phyloP scores from a whole-genome alignment of 257 asterid species.

The Lycium barbarum region DNA sequence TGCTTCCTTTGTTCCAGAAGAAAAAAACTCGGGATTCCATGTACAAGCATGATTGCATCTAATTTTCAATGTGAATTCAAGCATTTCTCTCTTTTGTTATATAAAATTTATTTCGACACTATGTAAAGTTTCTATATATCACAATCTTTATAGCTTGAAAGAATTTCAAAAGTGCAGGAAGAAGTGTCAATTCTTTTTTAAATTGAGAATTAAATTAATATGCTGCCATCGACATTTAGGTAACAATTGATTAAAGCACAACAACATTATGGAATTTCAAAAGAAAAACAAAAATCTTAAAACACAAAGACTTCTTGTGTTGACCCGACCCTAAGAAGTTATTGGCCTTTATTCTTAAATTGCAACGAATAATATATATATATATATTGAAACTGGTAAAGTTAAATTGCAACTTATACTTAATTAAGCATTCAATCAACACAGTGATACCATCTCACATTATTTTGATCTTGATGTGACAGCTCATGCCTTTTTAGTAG shows the following conservation, averaged over 20 bases:
- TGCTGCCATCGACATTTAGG: conserved; percentile 16
- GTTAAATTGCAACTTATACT: neutral
- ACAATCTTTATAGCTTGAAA: neutral
- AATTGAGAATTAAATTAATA: neutral
- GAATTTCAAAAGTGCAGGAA: neutral
- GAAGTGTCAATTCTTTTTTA: conserved; percentile 2
- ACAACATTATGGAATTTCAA: neutral
- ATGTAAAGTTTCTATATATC: neutral
- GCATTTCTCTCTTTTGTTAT: conserved; percentile 2
- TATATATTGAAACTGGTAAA: no score
- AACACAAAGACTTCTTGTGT: neutral
- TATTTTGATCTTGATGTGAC: conserved; percentile 22
- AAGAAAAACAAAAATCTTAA: neutral
- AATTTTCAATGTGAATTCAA: conserved; percentile 13
- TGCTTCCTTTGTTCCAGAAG: conserved; percentile 12
- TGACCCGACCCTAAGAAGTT: conserved; percentile 5
- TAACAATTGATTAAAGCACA: neutral
- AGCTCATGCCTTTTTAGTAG: neutral
- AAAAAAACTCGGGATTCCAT: neutral
- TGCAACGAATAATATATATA: neutral
- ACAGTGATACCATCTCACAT: neutral
- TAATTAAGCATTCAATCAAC: conserved; percentile 17
- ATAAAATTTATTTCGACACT: neutral
- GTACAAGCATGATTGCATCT: conserved; percentile 4
- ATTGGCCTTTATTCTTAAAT: conserved; percentile 9